Base-by-base conservation (phyloP, 805 yeast genomes). In the Vanderwaltozyma polyspora region DNA sequence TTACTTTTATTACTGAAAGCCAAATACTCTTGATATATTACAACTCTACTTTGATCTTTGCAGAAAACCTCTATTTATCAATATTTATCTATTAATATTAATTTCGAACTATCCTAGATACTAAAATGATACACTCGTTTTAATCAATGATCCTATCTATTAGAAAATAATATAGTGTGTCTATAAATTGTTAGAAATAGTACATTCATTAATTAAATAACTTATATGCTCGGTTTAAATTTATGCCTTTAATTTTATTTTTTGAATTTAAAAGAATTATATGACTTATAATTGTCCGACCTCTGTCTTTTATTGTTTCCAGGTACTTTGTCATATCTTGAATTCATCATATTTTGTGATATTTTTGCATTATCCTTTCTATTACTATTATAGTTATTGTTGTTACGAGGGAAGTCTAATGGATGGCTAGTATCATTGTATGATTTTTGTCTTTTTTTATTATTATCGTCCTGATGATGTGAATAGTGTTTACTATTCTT, bases 371-470 rank as follows among this genome's bases (percentile, higher is more conserved):
- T 34, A n/a, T n/a, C n/a, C n/a, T n/a, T n/a, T n/a, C n/a, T n/a
- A n/a, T n/a, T n/a, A n/a, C n/a, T n/a, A n/a, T n/a, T n/a, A n/a
- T n/a, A n/a, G 14, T 32, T 32, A 16, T 33, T 39, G 33, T 43
- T 44, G n/a, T 41, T 39, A 16, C 54, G 49, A 21, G 57, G 57
- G 31, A 51, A 53, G 34, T 49, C 54, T 17, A 53, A 33, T 3
- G 59, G 55, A 41, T 51, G 55, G 12, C 42, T 22, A 6, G 18
- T 19, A 6, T 19, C 28, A 4, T 13, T 14, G 29, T 12, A 12
- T 25, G 18, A 16, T 21, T 35, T 37, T 25, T 38, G 32, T 17
- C 31, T 37, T 19, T 29, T 37, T 22, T 43, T 38, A 25, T 37
- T 36, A 33, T 48, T 27, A 22, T 28, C 16, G 19, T 25, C 26